Evolutionary conservation across 2,329 filamentous ascomycete species (phyloP).

Genomic region (Microthyrium microscopicum): DNA sequence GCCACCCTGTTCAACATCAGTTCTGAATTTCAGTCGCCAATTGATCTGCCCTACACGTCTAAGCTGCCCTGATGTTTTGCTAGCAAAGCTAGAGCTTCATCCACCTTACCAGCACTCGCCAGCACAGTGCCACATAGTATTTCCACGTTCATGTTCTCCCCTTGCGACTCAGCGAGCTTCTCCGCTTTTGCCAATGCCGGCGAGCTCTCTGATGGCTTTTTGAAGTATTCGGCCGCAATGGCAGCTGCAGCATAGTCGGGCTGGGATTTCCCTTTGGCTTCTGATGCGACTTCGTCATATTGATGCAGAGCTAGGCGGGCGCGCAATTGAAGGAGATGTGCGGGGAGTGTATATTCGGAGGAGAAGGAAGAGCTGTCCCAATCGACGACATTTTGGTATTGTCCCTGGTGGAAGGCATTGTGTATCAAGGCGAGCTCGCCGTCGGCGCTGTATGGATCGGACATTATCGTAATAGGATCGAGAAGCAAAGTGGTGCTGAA

Average conservation of each 20-base stretch:
- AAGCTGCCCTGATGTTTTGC: constrained; percentile 69
- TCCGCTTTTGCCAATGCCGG: constrained; percentile 47
- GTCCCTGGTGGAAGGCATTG: constrained; percentile 55
- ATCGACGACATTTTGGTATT: constrained; percentile 73
- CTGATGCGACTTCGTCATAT: constrained; percentile 52
- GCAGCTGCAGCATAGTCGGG: constrained; percentile 63
- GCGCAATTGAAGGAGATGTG: constrained; percentile 63
- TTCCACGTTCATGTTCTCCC: constrained; percentile 68
- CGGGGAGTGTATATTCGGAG: constrained; percentile 57
- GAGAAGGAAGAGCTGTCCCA: constrained; percentile 72
- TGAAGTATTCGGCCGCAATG: constrained; percentile 50
- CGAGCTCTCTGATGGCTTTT: constrained; percentile 18
- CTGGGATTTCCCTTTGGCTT: constrained; percentile 35
- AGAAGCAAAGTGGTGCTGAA: no score
- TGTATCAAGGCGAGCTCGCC: constrained; percentile 53
- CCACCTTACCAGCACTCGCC: constrained; percentile 62
- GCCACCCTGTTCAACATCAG: constrained; percentile 44
- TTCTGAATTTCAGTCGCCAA: not conserved
- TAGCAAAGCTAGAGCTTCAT: constrained; percentile 67
- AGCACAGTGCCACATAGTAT: constrained; percentile 67
- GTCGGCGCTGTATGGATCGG: constrained; percentile 13
- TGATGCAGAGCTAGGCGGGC: constrained; percentile 72
- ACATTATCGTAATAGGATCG: no score
- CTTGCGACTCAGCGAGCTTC: constrained; percentile 47
- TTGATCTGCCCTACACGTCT: constrained; percentile 44